Evolutionary conservation across 2,329 filamentous ascomycete genomes (phyloP).

Genomic region (Diaporthe citri): DNA sequence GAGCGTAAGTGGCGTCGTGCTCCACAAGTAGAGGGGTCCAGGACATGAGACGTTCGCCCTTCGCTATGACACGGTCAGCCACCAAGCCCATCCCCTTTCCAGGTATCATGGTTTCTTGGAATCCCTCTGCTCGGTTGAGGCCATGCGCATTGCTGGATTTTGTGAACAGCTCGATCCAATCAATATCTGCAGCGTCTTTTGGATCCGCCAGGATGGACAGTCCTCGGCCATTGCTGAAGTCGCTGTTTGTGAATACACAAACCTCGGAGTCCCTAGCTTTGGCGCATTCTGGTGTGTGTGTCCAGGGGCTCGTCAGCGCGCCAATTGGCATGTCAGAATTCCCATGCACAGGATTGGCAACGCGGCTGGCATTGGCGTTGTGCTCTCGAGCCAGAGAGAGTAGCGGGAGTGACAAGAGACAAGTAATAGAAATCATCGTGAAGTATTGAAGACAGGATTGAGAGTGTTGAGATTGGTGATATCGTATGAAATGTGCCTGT

Average conservation of each 20-base stretch:
- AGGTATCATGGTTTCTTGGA: not conserved
- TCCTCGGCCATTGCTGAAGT: conserved; percentile 4
- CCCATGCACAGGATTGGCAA: not conserved
- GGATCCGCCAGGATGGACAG: not conserved
- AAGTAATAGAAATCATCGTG: not conserved
- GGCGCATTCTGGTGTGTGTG: not conserved
- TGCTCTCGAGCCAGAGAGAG: conserved; percentile 5
- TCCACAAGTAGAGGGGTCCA: conserved; percentile 5
- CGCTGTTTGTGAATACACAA: conserved; percentile 17
- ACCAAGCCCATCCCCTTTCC: conserved; percentile 20
- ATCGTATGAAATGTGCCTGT: not conserved
- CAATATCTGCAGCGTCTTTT: not conserved
- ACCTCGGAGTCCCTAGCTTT: not conserved
- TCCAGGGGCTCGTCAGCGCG: not conserved
- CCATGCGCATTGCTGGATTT: not conserved
- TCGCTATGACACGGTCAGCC: not conserved
- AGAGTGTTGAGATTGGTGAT: not conserved
- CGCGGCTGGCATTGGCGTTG: not conserved
- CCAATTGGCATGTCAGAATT: not conserved
- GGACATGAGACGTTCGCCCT: conserved; percentile 17
- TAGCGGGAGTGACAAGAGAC: not conserved
- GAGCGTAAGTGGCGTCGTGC: not conserved
- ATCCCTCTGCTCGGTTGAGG: conserved; percentile 1
- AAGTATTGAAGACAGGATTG: not conserved
- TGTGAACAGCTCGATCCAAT: not conserved